phyloP scores from a whole-genome alignment of 495 filamentous ascomycete species.

The Penicillium roqueforti region DNA sequence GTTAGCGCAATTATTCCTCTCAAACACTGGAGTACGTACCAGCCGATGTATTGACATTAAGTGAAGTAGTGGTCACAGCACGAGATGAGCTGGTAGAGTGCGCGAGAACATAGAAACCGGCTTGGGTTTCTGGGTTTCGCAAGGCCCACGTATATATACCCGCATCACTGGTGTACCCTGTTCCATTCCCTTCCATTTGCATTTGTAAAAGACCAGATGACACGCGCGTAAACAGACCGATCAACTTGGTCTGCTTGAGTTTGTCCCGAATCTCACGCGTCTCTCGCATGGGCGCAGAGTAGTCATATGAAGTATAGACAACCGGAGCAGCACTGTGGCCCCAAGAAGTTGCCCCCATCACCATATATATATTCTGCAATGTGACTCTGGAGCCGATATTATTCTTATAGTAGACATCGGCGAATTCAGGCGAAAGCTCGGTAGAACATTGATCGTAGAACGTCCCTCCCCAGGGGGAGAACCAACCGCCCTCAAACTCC shows the following conservation, averaged over 20 bases:
- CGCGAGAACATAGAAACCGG: conserved; percentile 59
- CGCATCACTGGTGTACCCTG: conserved; percentile 43
- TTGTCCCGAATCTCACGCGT: conserved; percentile 43
- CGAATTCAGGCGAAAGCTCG: conserved; percentile 47
- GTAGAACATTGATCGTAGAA: conserved; percentile 45
- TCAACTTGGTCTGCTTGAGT: conserved; percentile 50
- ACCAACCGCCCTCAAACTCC: conserved; percentile 54
- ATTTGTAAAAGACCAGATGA: conserved; percentile 51
- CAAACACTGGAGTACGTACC: conserved; percentile 29
- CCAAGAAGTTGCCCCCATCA: conserved; percentile 57
- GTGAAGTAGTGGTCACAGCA: conserved; percentile 50
- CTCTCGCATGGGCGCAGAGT: conserved; percentile 42
- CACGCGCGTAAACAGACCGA: conserved; percentile 53
- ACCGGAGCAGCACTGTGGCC: conserved; percentile 46
- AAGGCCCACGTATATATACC: conserved; percentile 50
- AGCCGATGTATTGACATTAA: conserved; percentile 54
- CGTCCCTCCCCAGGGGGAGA: conserved; percentile 50
- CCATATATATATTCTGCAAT: conserved; percentile 52
- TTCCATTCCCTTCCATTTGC: conserved; percentile 54
- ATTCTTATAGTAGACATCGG: conserved; percentile 55
- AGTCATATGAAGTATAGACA: conserved; percentile 51
- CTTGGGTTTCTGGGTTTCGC: conserved; percentile 50
- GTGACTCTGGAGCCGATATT: conserved; percentile 50
- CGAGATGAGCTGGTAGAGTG: conserved; percentile 54
- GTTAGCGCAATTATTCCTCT: neutral